Base-by-base conservation (phyloP, 305 asterid species). In the Caryopteris hybrid region DNA sequence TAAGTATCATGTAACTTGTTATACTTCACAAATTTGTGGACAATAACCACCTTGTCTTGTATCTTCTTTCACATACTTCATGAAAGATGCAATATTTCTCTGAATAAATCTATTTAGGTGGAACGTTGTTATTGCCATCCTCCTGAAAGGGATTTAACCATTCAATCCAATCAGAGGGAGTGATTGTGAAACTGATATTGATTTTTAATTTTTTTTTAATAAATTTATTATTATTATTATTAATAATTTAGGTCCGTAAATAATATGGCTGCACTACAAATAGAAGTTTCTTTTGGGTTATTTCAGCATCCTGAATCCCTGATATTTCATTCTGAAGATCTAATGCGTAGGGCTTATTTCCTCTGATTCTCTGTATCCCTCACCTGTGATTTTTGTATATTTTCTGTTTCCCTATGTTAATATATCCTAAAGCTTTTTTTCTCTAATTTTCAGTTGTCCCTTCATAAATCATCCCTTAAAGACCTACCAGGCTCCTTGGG, bases 371-470 rank as follows among this genome's bases (percentile, higher is more conserved):
- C 56, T 58, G 16, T 58, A 25, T 59, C 27, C 20, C 16, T 36
- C 64, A 43, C 52, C 64, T 71, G 61, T 38, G 42, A 29, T 72
- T 56, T 43, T 56, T 34, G 17, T 45, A 29, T 18, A 29, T 59
- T 50, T 10, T 27, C 12, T 36, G n/a, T 56, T 72, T 53, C 16
- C 50, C 60, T 23, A 4, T 31, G 56, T n/a, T 56, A 39, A 18
- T 60, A 48, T 31, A 56, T 67, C 56, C 61, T 73, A 57, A 59
- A 25, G 27, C 71, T 17, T 42, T 18, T 45, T 29, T 52, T 66
- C 61, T 63, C 33, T 56, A 9, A 69, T 70, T 76, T 83, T 54
- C 91, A 88, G 97, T 21, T 86, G 16, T 83, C 96, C 43, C 81
- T 87, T 71, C 81, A 62, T 56, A 83, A 74, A 38, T 75, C 85